Base-by-base conservation (phyloP, 108 stramenopile species). In the Aureococcus anophagefferens region DNA sequence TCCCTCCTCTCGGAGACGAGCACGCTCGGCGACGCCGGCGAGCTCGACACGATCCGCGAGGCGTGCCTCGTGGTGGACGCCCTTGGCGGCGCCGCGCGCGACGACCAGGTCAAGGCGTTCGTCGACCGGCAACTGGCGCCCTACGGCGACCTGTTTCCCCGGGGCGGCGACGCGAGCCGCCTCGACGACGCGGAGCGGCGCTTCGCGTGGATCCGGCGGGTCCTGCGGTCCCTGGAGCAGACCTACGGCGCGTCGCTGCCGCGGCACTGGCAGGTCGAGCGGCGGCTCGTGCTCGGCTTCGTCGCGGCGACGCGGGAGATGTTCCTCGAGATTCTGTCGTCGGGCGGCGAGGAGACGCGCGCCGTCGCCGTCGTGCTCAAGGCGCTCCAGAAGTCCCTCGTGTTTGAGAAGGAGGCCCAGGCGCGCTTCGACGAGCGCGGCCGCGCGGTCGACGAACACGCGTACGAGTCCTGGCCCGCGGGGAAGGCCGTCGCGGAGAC, bases 401-500 rank as follows among this genome's bases (percentile, higher is more conserved):
- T 93, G 37, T 99, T 97, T 77, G 98, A 99, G 75, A 89, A 94
- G 72, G 96, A 99, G 79, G 93, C 94, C 73, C 79, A 85, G 34
- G 46, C 63, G 37, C 44, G 72, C 16, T 33, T 77, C 34, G 62
- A 74, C 29, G 72, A 64, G 30, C 66, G 63, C 34, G 59, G 59
- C 7, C 51, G 71, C 33, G 70, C 46, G 18, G 63, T 46, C 0
- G 68, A 64, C 32, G 68, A 77, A 34, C 72, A 76, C 30, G 75
- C 40, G 63, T n/a, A n/a, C n/a, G 68, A 77, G 65, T 81, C 13
- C 82, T 84, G 16, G 84, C 83, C 30, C 84, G 84, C 36, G 74
- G 74, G 30, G 86, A 72, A 77, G 66, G 77, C 44, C 5, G 21
- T 25, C 21, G 51, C 51, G 51, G 86, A 87, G 5, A 78, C 87